phyloP scores from a whole-genome alignment of 208 protist genomes.

The Perkinsela sp. region DNA sequence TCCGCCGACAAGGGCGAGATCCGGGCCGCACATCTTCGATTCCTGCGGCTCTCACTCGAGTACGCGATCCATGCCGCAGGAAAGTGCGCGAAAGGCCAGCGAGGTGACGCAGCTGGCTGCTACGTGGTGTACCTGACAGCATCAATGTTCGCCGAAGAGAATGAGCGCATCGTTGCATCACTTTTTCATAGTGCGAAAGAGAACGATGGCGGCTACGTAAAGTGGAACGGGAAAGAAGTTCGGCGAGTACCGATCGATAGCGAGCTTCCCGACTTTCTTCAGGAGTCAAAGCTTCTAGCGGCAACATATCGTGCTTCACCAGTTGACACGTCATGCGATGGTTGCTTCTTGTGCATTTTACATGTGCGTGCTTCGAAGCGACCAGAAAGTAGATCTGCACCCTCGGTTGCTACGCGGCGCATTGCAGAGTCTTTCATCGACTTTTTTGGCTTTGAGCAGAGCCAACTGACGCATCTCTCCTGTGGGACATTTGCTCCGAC shows the following conservation, averaged over 20 bases:
- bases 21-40: not conserved
- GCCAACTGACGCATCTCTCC: not conserved
- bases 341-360: not conserved
- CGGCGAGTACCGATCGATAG: not conserved
- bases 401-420: not conserved
- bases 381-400: not conserved
- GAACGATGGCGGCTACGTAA: not conserved
- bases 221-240: not conserved
- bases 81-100: not conserved
- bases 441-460: not conserved
- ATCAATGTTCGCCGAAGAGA: not conserved
- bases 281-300: not conserved
- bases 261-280: not conserved
- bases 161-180: not conserved
- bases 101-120: not conserved
- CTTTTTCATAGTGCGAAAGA: not conserved
- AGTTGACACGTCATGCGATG: not conserved
- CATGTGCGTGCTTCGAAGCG: not conserved
- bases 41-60: not conserved
- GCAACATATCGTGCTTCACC: not conserved
- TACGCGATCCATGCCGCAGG: not conserved
- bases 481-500: not conserved
- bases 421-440: not conserved
- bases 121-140: not conserved
- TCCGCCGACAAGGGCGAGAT: not conserved